Evolutionary conservation across 108 stramenopile species (phyloP).

Genomic region (Asterionellopsis glacialis): DNA sequence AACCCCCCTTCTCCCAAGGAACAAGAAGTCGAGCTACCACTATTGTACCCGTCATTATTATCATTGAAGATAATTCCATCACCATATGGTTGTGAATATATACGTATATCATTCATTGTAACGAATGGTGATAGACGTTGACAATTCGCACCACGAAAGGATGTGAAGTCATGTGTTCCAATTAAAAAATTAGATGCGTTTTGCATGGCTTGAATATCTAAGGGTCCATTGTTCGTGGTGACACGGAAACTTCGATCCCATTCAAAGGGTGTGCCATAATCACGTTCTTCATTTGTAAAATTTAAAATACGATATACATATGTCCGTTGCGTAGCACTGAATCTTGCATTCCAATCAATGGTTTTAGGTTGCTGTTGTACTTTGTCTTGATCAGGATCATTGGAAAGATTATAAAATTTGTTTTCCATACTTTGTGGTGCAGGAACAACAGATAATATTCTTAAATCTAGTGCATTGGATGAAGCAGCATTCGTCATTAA

Average conservation of each 20-base stretch:
- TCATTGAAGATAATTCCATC: slow-evolving; percentile 19
- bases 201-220: slow-evolving; percentile 69
- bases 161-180: slow-evolving; percentile 77
- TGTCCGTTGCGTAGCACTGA: slow-evolving; percentile 68
- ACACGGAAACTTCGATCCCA: slow-evolving; percentile 71
- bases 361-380: slow-evolving; percentile 31
- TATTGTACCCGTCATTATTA: slow-evolving; percentile 2
- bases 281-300: slow-evolving; percentile 16
- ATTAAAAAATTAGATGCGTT: slow-evolving; percentile 42
- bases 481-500: slow-evolving; percentile 2
- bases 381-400: background rate
- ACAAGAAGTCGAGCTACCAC: background rate
- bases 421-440: slow-evolving; percentile 32
- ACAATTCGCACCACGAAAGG: slow-evolving; percentile 71
- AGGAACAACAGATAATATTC: slow-evolving; percentile 19
- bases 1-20: background rate
- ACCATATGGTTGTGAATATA: slow-evolving; percentile 25
- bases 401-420: background rate
- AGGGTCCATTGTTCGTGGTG: slow-evolving; percentile 5
- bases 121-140: slow-evolving; percentile 60
- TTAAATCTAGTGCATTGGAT: slow-evolving; percentile 15
- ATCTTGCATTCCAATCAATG: slow-evolving; percentile 74
- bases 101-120: slow-evolving; percentile 44
- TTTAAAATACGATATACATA: slow-evolving; percentile 72
- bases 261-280: slow-evolving; percentile 58